Evolutionary conservation across 1,139 yeast genomes (phyloP), one percentile per base, ranked within the genome.

Genomic region (Candida sanyaensis): DNA sequence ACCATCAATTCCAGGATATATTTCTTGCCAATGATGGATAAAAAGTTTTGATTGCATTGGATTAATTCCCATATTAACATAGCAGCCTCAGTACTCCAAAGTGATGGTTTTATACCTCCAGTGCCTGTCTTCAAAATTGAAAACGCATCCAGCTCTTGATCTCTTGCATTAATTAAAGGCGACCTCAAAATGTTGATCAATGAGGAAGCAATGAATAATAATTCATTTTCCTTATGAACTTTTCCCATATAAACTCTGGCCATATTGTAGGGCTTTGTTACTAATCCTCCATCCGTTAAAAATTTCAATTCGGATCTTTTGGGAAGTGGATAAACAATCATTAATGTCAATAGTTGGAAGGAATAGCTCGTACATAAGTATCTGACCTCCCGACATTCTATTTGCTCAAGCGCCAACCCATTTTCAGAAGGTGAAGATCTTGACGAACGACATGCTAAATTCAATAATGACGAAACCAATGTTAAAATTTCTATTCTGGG

Each of bases 11-110:
- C 88, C 30, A 78, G 72, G 7, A 82, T 77, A 51, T 73, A 75
- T 41, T 75, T 72, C 23, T 73, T 69, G 1, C 79, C 73, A 30
- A 87, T 68, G 47, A 78, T 68, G 7, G 68, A 60, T 52, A 77
- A 76, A 56, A 84, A 83, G 31, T 61, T 60, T 48, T 69, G 71
- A 64, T 92, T 92, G 56, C 91, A 84, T 61, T 88, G 95, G 36
- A 82, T 68, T 44, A 90, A 65, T 59, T 88, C 96, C 89, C 96
- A 88, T 21, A 87, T 60, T 7, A 92, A 62, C 65, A 87, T 76
- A 4, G 82, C 62, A 23, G 80, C 62, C 57, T 88, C 93, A 2
- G 69, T 63, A 3, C 81, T 63, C 82, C 87, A 77, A 1, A 75
- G 56, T 0, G 84, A 74, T 1, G 84, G 72, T 9, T 64, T 66